These are phyloP conservation scores for Blastobotrys apis DNA, from an alignment of 1,139 yeast species.

Conservation along the genomic window DNA sequence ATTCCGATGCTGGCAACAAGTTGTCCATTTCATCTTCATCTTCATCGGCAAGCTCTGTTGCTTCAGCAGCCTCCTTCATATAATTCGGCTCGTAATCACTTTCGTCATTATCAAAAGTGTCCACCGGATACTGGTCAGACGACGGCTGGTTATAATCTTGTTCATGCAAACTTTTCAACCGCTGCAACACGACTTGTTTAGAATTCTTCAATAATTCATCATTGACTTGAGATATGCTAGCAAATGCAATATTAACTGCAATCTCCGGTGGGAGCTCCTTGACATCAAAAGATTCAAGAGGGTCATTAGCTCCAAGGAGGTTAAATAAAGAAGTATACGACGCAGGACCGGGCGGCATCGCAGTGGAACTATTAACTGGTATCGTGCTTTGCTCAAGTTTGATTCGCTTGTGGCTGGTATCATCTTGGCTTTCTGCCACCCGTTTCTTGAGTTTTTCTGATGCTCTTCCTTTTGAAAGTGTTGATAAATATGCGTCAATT, in stretches of 20 bases:
- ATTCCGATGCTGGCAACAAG: conserved; percentile 37
- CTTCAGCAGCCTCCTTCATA: conserved; percentile 8
- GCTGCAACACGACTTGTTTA: conserved; percentile 58
- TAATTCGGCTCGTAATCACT: conserved; percentile 17
- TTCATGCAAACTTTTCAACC: conserved; percentile 47
- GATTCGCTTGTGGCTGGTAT: conserved; percentile 22
- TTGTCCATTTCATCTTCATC: conserved; percentile 22
- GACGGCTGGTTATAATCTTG: conserved; percentile 21
- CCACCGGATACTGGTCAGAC: conserved; percentile 23
- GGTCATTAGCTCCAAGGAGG: conserved; percentile 58
- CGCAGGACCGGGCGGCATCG: conserved; percentile 31
- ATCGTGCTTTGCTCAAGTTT: conserved; percentile 22
- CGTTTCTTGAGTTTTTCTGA: conserved; percentile 28
- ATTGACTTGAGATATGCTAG: conserved; percentile 55
- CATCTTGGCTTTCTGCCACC: conserved; percentile 22
- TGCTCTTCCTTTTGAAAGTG: conserved; percentile 31
- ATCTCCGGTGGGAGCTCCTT: conserved; percentile 61
- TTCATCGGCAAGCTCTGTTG: conserved; percentile 20
- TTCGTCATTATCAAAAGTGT: conserved; percentile 20
- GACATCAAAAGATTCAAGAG: conserved; percentile 63
- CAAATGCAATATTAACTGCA: conserved; percentile 60
- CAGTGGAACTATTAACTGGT: conserved; percentile 27
- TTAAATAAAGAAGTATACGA: conserved; percentile 45
- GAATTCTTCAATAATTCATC: conserved; percentile 58
- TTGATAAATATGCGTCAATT: conserved; percentile 32